Base-by-base conservation (phyloP, 2,329 filamentous ascomycete genomes). In the Aspergillus fijiensis region DNA sequence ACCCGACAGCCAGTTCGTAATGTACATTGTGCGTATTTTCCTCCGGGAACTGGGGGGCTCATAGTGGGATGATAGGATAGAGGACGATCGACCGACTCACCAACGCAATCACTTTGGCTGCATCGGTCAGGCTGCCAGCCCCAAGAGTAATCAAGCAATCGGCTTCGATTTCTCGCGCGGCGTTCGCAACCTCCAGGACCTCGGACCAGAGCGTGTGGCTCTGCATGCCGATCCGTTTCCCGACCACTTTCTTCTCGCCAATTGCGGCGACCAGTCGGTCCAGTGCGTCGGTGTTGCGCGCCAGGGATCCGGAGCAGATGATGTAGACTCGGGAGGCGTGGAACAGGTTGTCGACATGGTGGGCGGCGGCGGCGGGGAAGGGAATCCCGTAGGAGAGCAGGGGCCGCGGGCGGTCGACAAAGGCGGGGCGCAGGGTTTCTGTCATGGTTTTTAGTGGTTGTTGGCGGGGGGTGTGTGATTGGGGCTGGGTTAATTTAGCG, bases 111-210 rank as follows among this genome's bases (percentile, higher is more conserved):
- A 86, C 73, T 68, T 86, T 86, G 0, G 83, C 83, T 0, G 75
- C 82, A 66, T 86, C 84, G 0, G 82, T 85, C n/a, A 86, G 67
- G 51, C 80, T 84, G 0, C 84, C 83, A 0, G 77, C 84, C 3
- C 85, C 84, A 2, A 86, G 68, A 0, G 84, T 86, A 11, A 86
- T 69, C 5, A 87, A 67, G 47, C 81, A 76, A 71, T 87, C 84
- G 0, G 77, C 77, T 4, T 76, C 57, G 7, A 65, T 66, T 0
- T 65, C 62, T 5, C 72, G 67, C 1, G 76, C 76, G 23, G 84
- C 80, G 0, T 72, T 65, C 1, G 78, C 74, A 27, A 84, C 76
- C 49, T 81, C 76, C 0, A 85, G 65, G 6, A 85, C 77, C 60
- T 86, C 81, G 1, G 78, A 77, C 77, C 81, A 85, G 4, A 80